Conservation (phyloP, 1,284 basidiomycete genomes). For the Fomitiporia mediterranea region DNA sequence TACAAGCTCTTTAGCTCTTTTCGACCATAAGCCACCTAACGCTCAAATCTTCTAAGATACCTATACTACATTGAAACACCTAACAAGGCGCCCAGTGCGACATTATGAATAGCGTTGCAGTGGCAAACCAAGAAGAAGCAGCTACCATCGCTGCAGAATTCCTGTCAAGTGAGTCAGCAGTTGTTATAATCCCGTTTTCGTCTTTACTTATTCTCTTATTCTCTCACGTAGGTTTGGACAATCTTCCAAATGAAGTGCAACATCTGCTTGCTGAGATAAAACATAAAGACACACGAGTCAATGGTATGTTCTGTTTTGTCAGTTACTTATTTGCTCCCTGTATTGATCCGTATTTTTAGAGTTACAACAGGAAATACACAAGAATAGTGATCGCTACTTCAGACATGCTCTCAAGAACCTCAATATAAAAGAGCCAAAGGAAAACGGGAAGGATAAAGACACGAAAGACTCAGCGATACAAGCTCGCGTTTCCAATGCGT, state of each 20-base stretch:
- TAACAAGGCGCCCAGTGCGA: too few relatives aligned
- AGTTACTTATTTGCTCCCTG: background rate
- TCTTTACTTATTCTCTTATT: background rate
- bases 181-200: background rate
- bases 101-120: conserved; percentile 15
- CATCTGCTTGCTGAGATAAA: conserved; percentile 70
- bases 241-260: conserved; percentile 68
- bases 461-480: conserved; percentile 14
- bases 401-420: conserved; percentile 37
- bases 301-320: conserved; percentile 36
- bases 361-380: conserved; percentile 49
- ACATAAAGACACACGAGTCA: conserved; percentile 47
- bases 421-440: conserved; percentile 3
- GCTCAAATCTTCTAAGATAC: too few relatives aligned
- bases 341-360: conserved; percentile 32
- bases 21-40: too few relatives aligned
- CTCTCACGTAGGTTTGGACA: conserved; percentile 56
- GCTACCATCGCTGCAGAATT: conserved; percentile 19
- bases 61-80: too few relatives aligned
- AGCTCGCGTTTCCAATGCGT: conserved; percentile 11
- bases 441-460: conserved; percentile 14
- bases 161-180: conserved; percentile 11
- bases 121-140: conserved; percentile 20
- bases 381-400: conserved; percentile 49
- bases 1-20: too few relatives aligned